Conservation (phyloP, 1,139 yeast species). For the Saccharomycopsis crataegensis region DNA sequence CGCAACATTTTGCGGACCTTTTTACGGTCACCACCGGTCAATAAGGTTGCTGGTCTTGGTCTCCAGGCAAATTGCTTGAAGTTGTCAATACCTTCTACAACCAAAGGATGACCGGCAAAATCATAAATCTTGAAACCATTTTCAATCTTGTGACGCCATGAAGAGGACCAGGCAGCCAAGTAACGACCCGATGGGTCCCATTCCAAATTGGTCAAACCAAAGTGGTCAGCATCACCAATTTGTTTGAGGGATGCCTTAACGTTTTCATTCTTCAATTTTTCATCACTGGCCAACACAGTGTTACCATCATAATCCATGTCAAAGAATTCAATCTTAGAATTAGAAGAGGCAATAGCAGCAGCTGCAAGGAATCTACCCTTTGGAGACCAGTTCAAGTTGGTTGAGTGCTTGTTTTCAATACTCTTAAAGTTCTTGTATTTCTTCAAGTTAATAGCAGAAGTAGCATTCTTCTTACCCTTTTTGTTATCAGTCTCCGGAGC, state of each 20-base stretch:
- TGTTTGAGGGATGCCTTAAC: constrained; percentile 55
- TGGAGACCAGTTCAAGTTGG: constrained; percentile 85
- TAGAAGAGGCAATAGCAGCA: constrained; percentile 56
- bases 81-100: constrained; percentile 71
- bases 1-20: constrained; percentile 84
- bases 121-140: constrained; percentile 88
- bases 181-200: constrained; percentile 98
- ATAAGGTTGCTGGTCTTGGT: constrained; percentile 83
- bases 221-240: constrained; percentile 55
- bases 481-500: constrained; percentile 55
- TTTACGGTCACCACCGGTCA: constrained; percentile 75
- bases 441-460: constrained; percentile 30
- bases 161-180: constrained; percentile 80
- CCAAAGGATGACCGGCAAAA: constrained; percentile 68
- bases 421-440: constrained; percentile 54
- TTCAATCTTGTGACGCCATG: constrained; percentile 78
- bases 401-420: constrained; percentile 57
- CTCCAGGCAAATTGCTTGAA: constrained; percentile 94
- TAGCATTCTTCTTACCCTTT: constrained; percentile 29
- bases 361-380: constrained; percentile 83
- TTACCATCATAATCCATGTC: constrained; percentile 82
- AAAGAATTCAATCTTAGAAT: constrained; percentile 74
- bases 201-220: constrained; percentile 74
- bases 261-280: constrained; percentile 21
- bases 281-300: constrained; percentile 23